Evolutionary conservation across 2,329 filamentous ascomycete species (phyloP), one percentile per base, ranked within the genome.

Genomic region (Stylonectria norvegica): DNA sequence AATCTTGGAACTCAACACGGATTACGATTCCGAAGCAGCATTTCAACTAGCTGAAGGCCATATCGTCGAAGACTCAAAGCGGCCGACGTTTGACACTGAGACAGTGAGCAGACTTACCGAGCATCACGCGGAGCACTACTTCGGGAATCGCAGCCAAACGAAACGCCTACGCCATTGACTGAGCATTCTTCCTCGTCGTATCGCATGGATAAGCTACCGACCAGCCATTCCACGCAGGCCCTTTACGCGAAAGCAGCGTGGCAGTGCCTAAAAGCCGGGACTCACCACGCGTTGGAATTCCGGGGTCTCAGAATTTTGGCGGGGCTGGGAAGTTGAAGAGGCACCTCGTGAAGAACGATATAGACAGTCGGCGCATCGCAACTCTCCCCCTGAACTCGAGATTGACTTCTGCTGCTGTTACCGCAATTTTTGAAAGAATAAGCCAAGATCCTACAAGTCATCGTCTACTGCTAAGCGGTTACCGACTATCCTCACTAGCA

Each of bases 291-390:
- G 28, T 31, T 58, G 55, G 55, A 58, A 58, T 58, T n/a, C 40
- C 34, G 38, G 39, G 49, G 55, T 58, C 50, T 58, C 47, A 56
- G 46, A 51, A 41, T 38, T 48, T 33, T 45, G 12, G 54, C 48
- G 55, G 50, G 55, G 55, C 44, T 57, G 42, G 45, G 33, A 41
- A 29, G 45, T 34, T 41, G 44, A 42, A 38, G 20, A 27, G 36
- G 36, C 22, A 41, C 43, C 40, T 43, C 33, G 34, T 40, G 20
- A 48, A 37, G 34, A 33, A 49, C 37, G 47, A 58, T 55, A 58
- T 58, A 58, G 53, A 40, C 36, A 47, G 48, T 39, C 38, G 40
- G 43, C 38, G 45, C 47, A 47, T 58, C 43, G 30, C 46, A 46
- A 15, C 45, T 34, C 43, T 34, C 33, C 11, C 18, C 18, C 20